Conservation (phyloP, 257 asterid species). For the Primulina eburnea region DNA sequence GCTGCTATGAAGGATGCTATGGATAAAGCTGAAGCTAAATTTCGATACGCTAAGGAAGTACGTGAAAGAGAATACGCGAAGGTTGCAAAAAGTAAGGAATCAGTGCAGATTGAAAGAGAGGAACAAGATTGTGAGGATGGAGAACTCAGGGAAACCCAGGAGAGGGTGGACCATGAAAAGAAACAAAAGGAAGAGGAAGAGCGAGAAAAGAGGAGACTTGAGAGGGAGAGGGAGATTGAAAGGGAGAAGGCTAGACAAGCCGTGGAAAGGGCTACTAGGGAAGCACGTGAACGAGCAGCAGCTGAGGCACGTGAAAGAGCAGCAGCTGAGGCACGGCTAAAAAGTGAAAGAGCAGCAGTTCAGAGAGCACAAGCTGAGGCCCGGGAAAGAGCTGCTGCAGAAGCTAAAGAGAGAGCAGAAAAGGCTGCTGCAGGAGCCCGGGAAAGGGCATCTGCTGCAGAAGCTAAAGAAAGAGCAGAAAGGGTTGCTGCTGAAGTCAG, state of each 20-base stretch:
- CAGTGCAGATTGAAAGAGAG: slow-evolving; percentile 50
- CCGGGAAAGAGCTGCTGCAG: slow-evolving; percentile 96
- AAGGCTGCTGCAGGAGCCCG: slow-evolving; percentile 85
- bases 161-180: slow-evolving; percentile 66
- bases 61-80: slow-evolving; percentile 89
- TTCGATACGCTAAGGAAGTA: slow-evolving; percentile 92
- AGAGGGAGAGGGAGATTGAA: slow-evolving; percentile 73
- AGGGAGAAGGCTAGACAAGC: slow-evolving; percentile 84
- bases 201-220: slow-evolving; percentile 73
- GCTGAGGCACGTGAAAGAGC: slow-evolving; percentile 71
- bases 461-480: slow-evolving; percentile 50
- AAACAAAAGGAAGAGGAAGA: slow-evolving; percentile 81
- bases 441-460: slow-evolving; percentile 59
- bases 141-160: slow-evolving; percentile 70
- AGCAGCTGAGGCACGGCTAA: slow-evolving; percentile 58
- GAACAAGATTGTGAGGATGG: slow-evolving; percentile 60
- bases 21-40: slow-evolving; percentile 98
- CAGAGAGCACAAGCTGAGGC: slow-evolving; percentile 95
- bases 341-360: slow-evolving; percentile 87
- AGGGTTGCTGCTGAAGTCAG: slow-evolving; percentile 87
- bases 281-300: slow-evolving; percentile 95
- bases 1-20: slow-evolving; percentile 99
- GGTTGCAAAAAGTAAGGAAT: slow-evolving; percentile 71
- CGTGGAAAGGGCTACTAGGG: slow-evolving; percentile 93
- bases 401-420: slow-evolving; percentile 83